phyloP scores from a whole-genome alignment of 1,139 yeast genomes.

The Citeromyces hawaiiensis region DNA sequence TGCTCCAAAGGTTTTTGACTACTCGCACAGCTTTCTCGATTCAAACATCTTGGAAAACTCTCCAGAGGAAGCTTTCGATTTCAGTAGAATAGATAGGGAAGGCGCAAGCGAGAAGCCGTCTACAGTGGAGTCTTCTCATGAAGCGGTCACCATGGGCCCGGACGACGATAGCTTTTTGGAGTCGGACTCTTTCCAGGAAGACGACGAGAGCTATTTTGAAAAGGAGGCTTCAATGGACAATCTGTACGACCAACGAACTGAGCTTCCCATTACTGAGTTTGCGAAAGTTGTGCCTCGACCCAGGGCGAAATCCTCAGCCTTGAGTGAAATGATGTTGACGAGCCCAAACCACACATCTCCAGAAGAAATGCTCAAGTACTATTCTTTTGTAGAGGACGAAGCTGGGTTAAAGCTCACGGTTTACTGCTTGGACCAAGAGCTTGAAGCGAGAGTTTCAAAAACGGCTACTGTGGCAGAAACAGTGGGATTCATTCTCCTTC shows the following conservation, averaged over 20 bases:
- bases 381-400: background rate
- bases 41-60: background rate
- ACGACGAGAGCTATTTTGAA: background rate
- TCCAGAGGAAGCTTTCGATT: background rate
- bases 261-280: background rate
- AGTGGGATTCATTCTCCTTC: constrained; percentile 44
- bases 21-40: background rate
- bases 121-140: background rate
- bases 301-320: background rate
- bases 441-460: constrained; percentile 24
- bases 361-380: background rate
- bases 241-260: background rate
- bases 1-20: background rate
- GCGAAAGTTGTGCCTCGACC: background rate
- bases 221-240: background rate
- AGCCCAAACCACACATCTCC: background rate
- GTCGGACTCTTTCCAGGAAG: background rate
- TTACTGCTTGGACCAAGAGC: background rate
- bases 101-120: background rate
- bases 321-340: background rate
- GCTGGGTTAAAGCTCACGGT: background rate
- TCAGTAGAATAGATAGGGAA: background rate
- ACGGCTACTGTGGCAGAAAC: constrained; percentile 43
- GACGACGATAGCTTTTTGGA: background rate
- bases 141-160: background rate